Percentiles rank a stretch among this genome's conserved stretches.
These are phyloP conservation scores for Aphanomyces invadans DNA, from an alignment of 352 stramenopile species.

Conservation along the genomic window DNA sequence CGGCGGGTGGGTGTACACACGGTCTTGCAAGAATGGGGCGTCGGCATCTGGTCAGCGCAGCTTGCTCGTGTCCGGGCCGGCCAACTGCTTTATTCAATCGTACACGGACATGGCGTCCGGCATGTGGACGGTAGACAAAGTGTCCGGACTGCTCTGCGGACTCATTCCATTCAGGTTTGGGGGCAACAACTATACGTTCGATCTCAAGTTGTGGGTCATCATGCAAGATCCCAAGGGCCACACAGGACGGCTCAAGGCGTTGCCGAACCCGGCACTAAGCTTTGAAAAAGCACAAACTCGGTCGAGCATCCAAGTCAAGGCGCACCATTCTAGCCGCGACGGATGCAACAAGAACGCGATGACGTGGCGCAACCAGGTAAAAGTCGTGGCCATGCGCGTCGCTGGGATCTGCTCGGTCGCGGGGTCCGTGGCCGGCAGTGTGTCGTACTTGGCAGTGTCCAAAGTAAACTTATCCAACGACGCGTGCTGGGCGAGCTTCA, in stretches of 20 bases:
- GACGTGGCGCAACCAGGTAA: not conserved
- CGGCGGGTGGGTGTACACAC: too few relatives aligned
- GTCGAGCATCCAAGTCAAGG: not conserved
- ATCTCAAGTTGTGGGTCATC: constrained; percentile 15
- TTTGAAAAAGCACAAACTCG: not conserved
- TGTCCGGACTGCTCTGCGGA: not conserved
- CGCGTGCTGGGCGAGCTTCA: constrained; percentile 9
- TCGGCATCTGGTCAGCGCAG: too few relatives aligned
- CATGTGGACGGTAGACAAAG: not conserved
- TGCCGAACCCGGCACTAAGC: not conserved
- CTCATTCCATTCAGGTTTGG: not conserved
- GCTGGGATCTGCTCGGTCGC: not conserved
- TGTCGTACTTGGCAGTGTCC: constrained; percentile 16
- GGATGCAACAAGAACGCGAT: not conserved
- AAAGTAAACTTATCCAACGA: constrained; percentile 15
- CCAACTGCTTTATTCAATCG: not conserved
- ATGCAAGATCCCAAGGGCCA: not conserved
- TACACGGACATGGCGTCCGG: too few relatives aligned
- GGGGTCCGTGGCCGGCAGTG: not conserved
- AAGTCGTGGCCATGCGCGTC: not conserved
- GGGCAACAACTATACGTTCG: not conserved
- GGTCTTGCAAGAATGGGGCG: too few relatives aligned
- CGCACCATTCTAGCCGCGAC: not conserved
- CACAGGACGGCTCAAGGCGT: not conserved
- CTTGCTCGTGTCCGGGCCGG: not conserved